phyloP scores from a whole-genome alignment of 441 rosid genomes.

The Jatropha multifida region DNA sequence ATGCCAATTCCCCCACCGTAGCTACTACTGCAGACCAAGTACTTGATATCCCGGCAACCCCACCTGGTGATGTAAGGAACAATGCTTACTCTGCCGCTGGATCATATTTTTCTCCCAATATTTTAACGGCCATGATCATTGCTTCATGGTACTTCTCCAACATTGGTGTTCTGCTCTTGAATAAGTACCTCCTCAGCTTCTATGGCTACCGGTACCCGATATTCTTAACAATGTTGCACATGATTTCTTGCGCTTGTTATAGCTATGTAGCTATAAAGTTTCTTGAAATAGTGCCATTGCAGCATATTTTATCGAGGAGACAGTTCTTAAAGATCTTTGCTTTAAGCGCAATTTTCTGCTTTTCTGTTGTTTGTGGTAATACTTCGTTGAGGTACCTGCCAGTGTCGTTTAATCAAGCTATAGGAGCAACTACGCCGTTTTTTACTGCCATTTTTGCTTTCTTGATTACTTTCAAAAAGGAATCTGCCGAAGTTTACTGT shows the following conservation, averaged over 20 bases:
- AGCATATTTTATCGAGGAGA: slow-evolving; percentile 69
- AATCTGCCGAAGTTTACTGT: slow-evolving; percentile 75
- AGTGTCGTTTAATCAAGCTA: slow-evolving; percentile 88
- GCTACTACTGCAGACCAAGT: slow-evolving; percentile 46
- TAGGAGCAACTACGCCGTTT: slow-evolving; percentile 95
- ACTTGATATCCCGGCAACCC: slow-evolving; percentile 86
- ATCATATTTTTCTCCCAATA: slow-evolving; percentile 45
- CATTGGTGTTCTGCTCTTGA: slow-evolving; percentile 88
- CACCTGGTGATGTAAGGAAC: slow-evolving; percentile 68
- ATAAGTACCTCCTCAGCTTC: slow-evolving; percentile 87
- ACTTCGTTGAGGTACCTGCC: slow-evolving; percentile 90
- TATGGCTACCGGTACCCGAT: slow-evolving; percentile 90
- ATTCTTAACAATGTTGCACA: slow-evolving; percentile 85
- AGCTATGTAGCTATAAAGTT: slow-evolving; percentile 68
- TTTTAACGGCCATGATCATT: slow-evolving; percentile 69
- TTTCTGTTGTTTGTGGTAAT: slow-evolving; percentile 94
- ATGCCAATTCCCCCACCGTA: slow-evolving; percentile 31
- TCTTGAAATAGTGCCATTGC: slow-evolving; percentile 78
- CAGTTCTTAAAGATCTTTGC: slow-evolving; percentile 90
- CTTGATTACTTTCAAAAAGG: slow-evolving; percentile 79
- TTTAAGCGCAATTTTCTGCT: slow-evolving; percentile 77
- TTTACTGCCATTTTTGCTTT: slow-evolving; percentile 94
- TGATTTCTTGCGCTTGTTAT: slow-evolving; percentile 84
- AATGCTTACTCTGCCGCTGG: slow-evolving; percentile 36
- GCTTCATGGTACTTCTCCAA: slow-evolving; percentile 91